Evolutionary conservation across 805 yeast genomes (phyloP).

Genomic region (Sugiyamaella smithiae): DNA sequence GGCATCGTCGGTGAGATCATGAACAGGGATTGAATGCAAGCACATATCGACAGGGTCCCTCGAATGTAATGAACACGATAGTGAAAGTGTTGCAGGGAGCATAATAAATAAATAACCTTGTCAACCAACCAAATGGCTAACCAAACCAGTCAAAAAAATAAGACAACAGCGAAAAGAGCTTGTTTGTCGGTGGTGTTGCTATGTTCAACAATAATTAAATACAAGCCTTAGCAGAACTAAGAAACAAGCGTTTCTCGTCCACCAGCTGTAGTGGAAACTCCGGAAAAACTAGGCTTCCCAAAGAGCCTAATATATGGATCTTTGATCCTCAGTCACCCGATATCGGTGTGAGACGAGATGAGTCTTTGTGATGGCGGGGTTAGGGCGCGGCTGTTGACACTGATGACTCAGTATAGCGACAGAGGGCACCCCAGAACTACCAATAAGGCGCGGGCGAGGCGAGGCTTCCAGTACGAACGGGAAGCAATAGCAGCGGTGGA

Average conservation of each 20-base stretch:
- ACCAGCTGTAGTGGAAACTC: too few relatives aligned
- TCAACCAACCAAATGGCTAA: background rate
- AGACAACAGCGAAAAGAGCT: background rate
- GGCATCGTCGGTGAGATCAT: background rate
- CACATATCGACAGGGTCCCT: background rate
- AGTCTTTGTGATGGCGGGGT: conserved; percentile 6
- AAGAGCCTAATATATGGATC: background rate
- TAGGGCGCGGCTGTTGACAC: background rate
- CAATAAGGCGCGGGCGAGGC: too few relatives aligned
- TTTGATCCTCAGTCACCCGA: background rate
- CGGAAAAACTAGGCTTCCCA: background rate
- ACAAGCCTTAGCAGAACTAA: too few relatives aligned
- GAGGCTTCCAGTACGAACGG: conserved; percentile 1
- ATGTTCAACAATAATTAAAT: too few relatives aligned
- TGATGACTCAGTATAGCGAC: conserved; percentile 1
- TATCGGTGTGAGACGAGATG: conserved; percentile 3
- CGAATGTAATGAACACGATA: conserved; percentile 2
- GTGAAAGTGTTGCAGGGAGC: background rate
- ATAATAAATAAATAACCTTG: background rate
- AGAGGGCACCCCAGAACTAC: too few relatives aligned
- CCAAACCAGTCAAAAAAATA: background rate
- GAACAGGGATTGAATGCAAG: conserved; percentile 3
- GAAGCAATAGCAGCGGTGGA: background rate
- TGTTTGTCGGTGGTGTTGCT: too few relatives aligned
- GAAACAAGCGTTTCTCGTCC: too few relatives aligned